A percentile compares a stretch with the other conserved stretches of the same genome.
Conservation (phyloP, 257 asterid genomes). For the Forsythia suspensa region DNA sequence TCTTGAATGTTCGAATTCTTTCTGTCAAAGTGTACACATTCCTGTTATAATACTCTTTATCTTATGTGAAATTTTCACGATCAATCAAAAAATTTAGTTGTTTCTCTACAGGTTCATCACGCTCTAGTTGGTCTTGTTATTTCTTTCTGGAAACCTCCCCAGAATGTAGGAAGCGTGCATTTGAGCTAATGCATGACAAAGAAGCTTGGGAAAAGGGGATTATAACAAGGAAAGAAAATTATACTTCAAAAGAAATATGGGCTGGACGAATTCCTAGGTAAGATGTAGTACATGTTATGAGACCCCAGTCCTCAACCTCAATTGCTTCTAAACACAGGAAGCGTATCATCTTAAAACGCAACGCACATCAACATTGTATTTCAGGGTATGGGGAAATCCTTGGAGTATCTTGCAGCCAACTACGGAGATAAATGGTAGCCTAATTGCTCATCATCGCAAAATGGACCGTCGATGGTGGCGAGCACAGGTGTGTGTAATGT, state of each 20-base stretch:
- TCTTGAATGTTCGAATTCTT: background rate
- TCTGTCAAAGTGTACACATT: background rate
- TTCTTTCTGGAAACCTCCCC: constrained; percentile 82
- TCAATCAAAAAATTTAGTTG: background rate
- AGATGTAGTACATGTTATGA: constrained; percentile 8
- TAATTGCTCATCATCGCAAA: constrained; percentile 74
- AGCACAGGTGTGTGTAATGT: constrained; percentile 62
- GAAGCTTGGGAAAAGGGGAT: constrained; percentile 66
- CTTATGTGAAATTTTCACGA: background rate
- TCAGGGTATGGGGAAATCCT: constrained; percentile 89
- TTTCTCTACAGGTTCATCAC: constrained; percentile 59
- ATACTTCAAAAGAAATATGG: constrained; percentile 87
- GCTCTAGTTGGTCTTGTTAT: constrained; percentile 94
- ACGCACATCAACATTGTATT: constrained; percentile 12
- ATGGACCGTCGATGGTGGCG: constrained; percentile 99
- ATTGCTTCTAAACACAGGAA: background rate
- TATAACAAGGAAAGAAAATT: constrained; percentile 63
- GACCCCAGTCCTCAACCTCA: background rate
- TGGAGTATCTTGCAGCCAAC: constrained; percentile 96
- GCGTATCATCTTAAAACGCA: constrained; percentile 3
- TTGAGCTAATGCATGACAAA: constrained; percentile 60
- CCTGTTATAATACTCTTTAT: background rate
- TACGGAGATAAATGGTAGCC: constrained; percentile 88
- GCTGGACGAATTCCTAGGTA: constrained; percentile 79
- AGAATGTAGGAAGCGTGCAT: constrained; percentile 82